A percentile compares a stretch with the other conserved stretches of the same genome.
Conservation (phyloP, 805 yeast species). For the Metschnikowia similis region DNA sequence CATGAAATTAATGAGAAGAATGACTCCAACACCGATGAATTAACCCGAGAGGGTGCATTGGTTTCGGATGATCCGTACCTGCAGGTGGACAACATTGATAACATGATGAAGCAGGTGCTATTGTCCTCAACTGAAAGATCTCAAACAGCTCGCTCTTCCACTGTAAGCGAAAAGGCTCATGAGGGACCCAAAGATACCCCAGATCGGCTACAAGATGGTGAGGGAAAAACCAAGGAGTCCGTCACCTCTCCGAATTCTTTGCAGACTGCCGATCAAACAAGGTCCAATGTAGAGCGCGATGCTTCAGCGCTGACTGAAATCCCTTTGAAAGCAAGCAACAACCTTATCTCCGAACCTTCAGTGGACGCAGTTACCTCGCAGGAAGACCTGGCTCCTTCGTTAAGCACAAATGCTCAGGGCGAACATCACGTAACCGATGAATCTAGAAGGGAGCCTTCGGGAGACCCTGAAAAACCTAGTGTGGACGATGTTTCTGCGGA, state of each 20-base stretch:
- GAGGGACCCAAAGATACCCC: background rate
- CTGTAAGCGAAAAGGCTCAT: background rate
- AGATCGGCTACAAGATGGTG: background rate
- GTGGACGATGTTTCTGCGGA: conserved; percentile 17
- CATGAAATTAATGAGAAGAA: conserved; percentile 21
- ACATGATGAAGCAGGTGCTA: conserved; percentile 46
- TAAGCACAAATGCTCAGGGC: background rate
- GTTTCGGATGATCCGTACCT: conserved; percentile 47
- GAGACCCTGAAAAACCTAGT: background rate
- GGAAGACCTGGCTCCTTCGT: background rate
- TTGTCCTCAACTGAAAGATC: conserved; percentile 5
- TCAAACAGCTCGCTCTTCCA: background rate
- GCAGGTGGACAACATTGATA: conserved; percentile 46
- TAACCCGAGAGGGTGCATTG: conserved; percentile 56
- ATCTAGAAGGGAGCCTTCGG: too few relatives aligned
- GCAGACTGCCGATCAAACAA: background rate
- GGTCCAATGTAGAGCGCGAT: too few relatives aligned
- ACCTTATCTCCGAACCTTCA: background rate
- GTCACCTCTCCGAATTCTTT: background rate
- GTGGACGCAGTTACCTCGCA: background rate
- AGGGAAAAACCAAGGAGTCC: background rate
- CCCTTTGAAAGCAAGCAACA: background rate
- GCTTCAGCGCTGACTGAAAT: background rate
- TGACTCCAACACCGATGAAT: conserved; percentile 34
- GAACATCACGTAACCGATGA: background rate